These are phyloP conservation scores for Cadophora malorum DNA, from an alignment of 2,329 filamentous ascomycete genomes.

Conservation along the genomic window DNA sequence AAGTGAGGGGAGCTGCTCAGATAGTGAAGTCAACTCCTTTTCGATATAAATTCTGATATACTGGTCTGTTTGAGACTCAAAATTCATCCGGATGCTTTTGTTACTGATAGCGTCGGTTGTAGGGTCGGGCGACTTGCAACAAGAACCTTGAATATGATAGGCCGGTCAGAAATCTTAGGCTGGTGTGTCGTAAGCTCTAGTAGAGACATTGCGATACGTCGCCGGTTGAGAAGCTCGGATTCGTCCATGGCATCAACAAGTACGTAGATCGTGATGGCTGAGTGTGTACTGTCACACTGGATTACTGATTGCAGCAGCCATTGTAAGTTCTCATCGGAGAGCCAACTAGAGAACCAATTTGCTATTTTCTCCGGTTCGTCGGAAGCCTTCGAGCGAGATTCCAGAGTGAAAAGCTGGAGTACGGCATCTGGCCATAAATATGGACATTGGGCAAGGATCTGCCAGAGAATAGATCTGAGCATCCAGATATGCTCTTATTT, in stretches of 20 bases:
- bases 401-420: no score
- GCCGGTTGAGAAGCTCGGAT: background rate
- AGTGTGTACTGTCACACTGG: background rate
- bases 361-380: background rate
- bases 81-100: background rate
- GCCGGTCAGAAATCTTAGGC: no score
- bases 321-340: background rate
- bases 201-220: background rate
- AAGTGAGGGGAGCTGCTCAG: background rate
- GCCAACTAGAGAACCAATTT: background rate
- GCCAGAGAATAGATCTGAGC: background rate
- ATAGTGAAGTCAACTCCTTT: background rate
- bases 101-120: background rate
- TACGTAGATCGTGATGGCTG: background rate
- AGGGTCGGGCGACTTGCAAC: background rate
- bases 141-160: background rate
- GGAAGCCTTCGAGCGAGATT: no score
- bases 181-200: background rate
- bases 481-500: background rate
- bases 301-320: background rate
- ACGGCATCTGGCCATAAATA: background rate
- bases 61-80: background rate
- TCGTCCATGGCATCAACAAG: slow-evolving; percentile 7
- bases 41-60: background rate
- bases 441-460: background rate